Conservation (phyloP, 306 rosid genomes). For the Abrus pulchellus region DNA sequence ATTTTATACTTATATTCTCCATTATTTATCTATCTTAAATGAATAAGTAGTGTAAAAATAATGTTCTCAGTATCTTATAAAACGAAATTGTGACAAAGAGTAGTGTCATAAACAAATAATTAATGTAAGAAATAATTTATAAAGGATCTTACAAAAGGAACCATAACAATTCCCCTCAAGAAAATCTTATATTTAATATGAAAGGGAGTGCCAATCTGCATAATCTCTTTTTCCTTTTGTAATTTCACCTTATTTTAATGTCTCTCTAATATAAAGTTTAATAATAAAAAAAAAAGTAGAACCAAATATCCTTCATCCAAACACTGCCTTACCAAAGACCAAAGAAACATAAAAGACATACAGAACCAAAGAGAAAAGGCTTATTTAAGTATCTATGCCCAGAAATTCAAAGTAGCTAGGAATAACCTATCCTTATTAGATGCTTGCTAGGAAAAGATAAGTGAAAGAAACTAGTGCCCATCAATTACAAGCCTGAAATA, state of each 20-base stretch:
- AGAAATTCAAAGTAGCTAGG: not conserved
- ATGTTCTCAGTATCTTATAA: too few relatives aligned
- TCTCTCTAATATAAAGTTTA: not conserved
- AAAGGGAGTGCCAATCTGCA: too few relatives aligned
- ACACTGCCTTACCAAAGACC: not conserved
- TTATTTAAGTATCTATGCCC: not conserved
- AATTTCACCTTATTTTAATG: not conserved
- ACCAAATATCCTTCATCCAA: not conserved
- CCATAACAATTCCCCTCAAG: too few relatives aligned
- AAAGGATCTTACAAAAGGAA: too few relatives aligned
- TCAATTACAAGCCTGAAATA: constrained; percentile 19
- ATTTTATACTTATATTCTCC: too few relatives aligned
- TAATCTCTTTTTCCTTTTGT: not conserved
- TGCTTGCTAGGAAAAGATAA: not conserved
- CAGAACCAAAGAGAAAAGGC: not conserved
- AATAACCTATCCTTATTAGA: constrained; percentile 20
- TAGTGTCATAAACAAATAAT: too few relatives aligned
- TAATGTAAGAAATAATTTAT: too few relatives aligned
- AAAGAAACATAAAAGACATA: not conserved
- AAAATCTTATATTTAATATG: too few relatives aligned
- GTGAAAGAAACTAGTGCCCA: not conserved
- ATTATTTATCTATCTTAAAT: too few relatives aligned
- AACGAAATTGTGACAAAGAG: too few relatives aligned
- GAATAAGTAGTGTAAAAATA: too few relatives aligned
- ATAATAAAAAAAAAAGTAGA: not conserved